Conservation (phyloP, 108 stramenopile species). For the Cyclotella cryptica region DNA sequence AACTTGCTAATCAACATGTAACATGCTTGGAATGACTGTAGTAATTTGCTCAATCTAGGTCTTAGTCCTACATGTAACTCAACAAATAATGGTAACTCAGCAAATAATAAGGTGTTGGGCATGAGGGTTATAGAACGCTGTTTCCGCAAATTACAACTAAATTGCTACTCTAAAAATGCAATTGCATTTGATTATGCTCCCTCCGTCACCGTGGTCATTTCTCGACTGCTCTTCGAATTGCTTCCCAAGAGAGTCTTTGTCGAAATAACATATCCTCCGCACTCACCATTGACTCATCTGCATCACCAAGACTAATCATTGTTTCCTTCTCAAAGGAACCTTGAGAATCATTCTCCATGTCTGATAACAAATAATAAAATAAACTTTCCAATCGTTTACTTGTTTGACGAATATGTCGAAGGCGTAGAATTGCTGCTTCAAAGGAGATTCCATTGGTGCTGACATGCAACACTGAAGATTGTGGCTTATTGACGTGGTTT, state of each 20-base stretch:
- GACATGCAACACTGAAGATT: not conserved
- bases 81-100: too few relatives aligned
- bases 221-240: constrained; percentile 12
- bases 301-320: not conserved
- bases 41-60: too few relatives aligned
- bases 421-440: constrained; percentile 8
- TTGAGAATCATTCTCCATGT: constrained; percentile 9
- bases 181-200: too few relatives aligned
- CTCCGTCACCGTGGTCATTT: too few relatives aligned
- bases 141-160: too few relatives aligned
- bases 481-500: not conserved
- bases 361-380: not conserved
- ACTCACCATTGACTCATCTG: constrained; percentile 11
- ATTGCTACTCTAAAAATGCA: too few relatives aligned
- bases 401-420: constrained; percentile 34
- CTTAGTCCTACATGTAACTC: too few relatives aligned
- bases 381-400: constrained; percentile 25
- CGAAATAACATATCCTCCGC: constrained; percentile 25
- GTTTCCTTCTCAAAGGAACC: not conserved
- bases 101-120: too few relatives aligned
- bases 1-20: too few relatives aligned
- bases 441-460: constrained; percentile 8
- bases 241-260: constrained; percentile 32
- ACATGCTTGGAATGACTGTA: too few relatives aligned
- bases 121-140: too few relatives aligned